phyloP scores from a whole-genome alignment of 495 filamentous ascomycete genomes.

The Aspergillus sparsus region DNA sequence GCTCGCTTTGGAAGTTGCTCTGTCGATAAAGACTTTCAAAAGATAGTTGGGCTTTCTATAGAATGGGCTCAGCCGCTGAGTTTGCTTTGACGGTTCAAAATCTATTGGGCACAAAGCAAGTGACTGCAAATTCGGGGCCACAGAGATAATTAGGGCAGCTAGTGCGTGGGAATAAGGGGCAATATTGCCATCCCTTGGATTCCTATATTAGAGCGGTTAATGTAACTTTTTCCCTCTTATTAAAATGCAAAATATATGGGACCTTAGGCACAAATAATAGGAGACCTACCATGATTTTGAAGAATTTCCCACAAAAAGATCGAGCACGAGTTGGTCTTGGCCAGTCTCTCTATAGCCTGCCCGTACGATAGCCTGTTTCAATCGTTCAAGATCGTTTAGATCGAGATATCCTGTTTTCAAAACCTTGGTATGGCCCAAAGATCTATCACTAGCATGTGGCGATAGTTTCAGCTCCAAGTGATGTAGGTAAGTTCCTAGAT shows the following conservation, averaged over 20 bases:
- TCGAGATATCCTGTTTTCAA: neutral
- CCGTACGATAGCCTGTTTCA: too few species aligned
- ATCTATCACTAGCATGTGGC: too few species aligned
- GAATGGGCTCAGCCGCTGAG: neutral
- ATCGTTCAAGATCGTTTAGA: too few species aligned
- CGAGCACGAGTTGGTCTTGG: too few species aligned
- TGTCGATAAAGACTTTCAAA: neutral
- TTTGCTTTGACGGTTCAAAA: neutral
- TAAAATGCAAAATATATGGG: neutral
- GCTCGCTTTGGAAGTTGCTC: neutral
- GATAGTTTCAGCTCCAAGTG: neutral
- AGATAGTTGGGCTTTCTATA: neutral
- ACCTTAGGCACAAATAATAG: too few species aligned
- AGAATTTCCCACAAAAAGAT: too few species aligned
- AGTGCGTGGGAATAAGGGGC: neutral
- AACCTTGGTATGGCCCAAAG: neutral
- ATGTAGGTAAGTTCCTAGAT: neutral
- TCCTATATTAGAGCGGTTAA: neutral
- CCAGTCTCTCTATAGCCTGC: too few species aligned
- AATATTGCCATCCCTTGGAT: neutral
- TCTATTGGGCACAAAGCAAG: neutral
- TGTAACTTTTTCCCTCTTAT: too few species aligned
- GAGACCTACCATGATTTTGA: too few species aligned
- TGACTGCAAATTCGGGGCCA: neutral
- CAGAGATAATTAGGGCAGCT: neutral